Conservation (phyloP, 129 eudicot species). For the Arctium minus region DNA sequence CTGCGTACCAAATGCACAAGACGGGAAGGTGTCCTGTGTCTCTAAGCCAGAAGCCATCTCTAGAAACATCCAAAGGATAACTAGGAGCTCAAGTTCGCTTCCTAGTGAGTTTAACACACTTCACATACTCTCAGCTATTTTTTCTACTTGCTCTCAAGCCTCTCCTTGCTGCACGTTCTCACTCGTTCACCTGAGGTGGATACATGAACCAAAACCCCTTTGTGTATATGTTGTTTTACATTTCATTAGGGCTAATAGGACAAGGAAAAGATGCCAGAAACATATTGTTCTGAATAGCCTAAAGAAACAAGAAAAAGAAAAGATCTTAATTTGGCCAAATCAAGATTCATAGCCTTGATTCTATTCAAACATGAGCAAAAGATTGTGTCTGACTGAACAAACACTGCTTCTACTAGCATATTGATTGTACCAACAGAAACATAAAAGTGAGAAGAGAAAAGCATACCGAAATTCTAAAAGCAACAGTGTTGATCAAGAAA, state of each 20-base stretch:
- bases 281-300: neutral
- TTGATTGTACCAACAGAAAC: neutral
- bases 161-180: too few species aligned
- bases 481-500: neutral
- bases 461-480: conserved; percentile 14
- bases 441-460: neutral
- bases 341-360: conserved; percentile 10
- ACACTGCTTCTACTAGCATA: conserved; percentile 9
- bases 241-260: neutral
- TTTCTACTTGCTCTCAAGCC: too few species aligned
- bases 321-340: neutral
- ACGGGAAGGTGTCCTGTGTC: too few species aligned
- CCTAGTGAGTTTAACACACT: too few species aligned
- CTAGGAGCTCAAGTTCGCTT: too few species aligned
- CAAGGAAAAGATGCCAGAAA: neutral
- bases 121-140: too few species aligned
- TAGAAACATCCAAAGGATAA: too few species aligned
- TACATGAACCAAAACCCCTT: neutral
- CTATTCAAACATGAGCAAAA: conserved; percentile 3
- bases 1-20: too few species aligned
- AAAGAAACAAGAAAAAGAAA: neutral
- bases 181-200: too few species aligned
- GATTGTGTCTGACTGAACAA: neutral
- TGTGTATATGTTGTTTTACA: neutral
- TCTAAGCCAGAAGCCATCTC: too few species aligned